Evolutionary conservation across 495 filamentous ascomycete genomes (phyloP).

Genomic region (Aspergillus sclerotiicarbonarius): DNA sequence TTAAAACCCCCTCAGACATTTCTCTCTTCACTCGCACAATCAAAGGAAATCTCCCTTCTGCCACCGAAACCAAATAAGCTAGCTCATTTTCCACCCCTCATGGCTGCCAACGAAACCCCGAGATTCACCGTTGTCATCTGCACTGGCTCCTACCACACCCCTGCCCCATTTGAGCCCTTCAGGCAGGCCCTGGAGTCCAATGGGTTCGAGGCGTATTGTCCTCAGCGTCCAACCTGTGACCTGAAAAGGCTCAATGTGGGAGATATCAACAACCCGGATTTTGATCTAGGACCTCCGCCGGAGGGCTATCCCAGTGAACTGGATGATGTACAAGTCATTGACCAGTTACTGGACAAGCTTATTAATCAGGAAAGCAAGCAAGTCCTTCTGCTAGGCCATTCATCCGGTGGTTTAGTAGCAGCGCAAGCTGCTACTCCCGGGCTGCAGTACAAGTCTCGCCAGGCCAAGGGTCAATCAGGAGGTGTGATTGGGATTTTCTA

Average conservation of each 20-base stretch:
- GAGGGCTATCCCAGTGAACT: constrained; percentile 27
- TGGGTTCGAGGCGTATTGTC: constrained; percentile 33
- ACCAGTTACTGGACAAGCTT: constrained; percentile 18
- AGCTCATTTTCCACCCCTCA: no score
- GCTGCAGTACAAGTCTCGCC: constrained; percentile 21
- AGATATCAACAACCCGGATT: constrained; percentile 27
- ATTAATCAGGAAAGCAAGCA: constrained; percentile 22
- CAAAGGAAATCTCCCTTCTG: no score
- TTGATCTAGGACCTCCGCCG: constrained; percentile 25
- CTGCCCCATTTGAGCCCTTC: constrained; percentile 30
- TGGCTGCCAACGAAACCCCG: no score
- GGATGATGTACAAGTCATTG: constrained; percentile 24
- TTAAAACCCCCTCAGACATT: no score
- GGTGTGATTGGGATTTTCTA: constrained; percentile 38
- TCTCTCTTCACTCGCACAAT: no score
- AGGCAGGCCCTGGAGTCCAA: constrained; percentile 19
- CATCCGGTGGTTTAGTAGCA: constrained; percentile 37
- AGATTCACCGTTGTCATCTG: constrained; percentile 23
- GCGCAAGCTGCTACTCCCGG: constrained; percentile 27
- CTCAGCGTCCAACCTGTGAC: constrained; percentile 33
- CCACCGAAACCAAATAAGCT: no score
- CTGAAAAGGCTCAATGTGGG: constrained; percentile 30
- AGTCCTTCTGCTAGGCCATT: constrained; percentile 31
- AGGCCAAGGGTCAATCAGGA: constrained; percentile 20
- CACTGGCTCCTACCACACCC: constrained; percentile 37